Evolutionary conservation across 2,329 filamentous ascomycete species (phyloP).

Genomic region (Xylariomycetidae sp.): DNA sequence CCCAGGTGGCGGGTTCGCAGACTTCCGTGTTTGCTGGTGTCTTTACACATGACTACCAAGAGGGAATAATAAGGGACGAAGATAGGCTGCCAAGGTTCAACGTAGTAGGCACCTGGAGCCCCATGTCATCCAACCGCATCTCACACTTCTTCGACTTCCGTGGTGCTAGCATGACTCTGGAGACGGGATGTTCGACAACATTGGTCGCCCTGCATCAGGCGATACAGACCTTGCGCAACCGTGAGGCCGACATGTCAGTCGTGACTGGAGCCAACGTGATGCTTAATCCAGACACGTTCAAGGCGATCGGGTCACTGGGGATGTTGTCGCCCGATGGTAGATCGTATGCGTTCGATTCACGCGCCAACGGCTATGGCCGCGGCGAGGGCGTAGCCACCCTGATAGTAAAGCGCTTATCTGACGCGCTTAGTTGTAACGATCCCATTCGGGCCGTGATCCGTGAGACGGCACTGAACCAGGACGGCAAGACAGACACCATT

Average conservation of each 20-base stretch:
- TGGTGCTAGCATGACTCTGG: slow-evolving; percentile 6
- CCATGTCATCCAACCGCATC: slow-evolving; percentile 9
- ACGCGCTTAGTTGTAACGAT: slow-evolving; percentile 6
- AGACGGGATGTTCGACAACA: slow-evolving; percentile 8
- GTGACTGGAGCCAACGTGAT: no score
- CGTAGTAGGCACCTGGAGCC: no score
- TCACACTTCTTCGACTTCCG: slow-evolving; percentile 9
- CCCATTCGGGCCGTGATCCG: slow-evolving; percentile 9
- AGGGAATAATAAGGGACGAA: no score
- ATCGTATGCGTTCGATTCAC: slow-evolving; percentile 9
- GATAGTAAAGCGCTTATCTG: slow-evolving; percentile 6
- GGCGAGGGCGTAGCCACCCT: slow-evolving; percentile 8
- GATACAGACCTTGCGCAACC: slow-evolving; percentile 4
- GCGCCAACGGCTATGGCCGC: slow-evolving; percentile 8
- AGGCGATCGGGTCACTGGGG: no score
- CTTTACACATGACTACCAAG: not conserved
- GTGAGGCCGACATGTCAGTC: slow-evolving; percentile 7
- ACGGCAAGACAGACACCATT: slow-evolving; percentile 8
- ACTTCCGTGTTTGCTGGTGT: slow-evolving; percentile 11
- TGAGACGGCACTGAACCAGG: slow-evolving; percentile 7
- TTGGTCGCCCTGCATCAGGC: slow-evolving; percentile 5
- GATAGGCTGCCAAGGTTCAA: no score
- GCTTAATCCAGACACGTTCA: no score
- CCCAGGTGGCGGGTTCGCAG: slow-evolving; percentile 7
- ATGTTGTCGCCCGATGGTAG: slow-evolving; percentile 9